These are phyloP conservation scores for Oryza australiensis DNA, from an alignment of 176 grass and related monocot species.

Conservation along the genomic window DNA sequence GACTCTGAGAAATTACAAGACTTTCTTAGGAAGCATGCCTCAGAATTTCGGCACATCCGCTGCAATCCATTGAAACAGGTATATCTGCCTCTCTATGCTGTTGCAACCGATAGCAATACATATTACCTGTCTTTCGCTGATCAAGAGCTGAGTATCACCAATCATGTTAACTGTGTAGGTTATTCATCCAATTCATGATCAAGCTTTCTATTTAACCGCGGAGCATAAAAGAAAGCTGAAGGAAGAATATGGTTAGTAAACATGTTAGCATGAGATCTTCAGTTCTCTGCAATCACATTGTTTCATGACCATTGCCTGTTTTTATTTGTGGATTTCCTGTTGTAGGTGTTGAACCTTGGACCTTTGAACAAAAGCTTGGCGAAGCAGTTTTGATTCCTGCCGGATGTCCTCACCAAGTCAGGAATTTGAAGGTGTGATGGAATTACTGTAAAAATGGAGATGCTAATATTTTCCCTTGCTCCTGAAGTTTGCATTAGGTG, in stretches of 20 bases:
- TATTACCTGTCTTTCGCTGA: background rate
- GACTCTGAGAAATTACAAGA: slow-evolving; percentile 53
- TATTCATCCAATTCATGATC: slow-evolving; percentile 74
- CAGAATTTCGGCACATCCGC: slow-evolving; percentile 57
- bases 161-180: slow-evolving; percentile 40
- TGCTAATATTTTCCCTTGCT: background rate
- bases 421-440: slow-evolving; percentile 76
- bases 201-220: slow-evolving; percentile 66
- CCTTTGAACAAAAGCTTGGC: slow-evolving; percentile 86
- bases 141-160: slow-evolving; percentile 12
- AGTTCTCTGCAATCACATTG: background rate
- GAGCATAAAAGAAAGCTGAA: slow-evolving; percentile 86
- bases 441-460: background rate
- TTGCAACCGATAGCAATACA: background rate
- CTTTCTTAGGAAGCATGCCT: slow-evolving; percentile 50
- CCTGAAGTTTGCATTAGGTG: background rate
- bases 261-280: background rate
- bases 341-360: slow-evolving; percentile 86
- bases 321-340: slow-evolving; percentile 8
- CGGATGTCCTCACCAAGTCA: slow-evolving; percentile 88
- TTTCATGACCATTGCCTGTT: background rate
- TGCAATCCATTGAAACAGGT: slow-evolving; percentile 66
- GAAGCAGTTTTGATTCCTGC: slow-evolving; percentile 83
- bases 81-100: background rate
- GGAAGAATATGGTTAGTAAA: slow-evolving; percentile 70